Conservation (phyloP, 2,329 filamentous ascomycete genomes). For the Rhynchosporium secalis region DNA sequence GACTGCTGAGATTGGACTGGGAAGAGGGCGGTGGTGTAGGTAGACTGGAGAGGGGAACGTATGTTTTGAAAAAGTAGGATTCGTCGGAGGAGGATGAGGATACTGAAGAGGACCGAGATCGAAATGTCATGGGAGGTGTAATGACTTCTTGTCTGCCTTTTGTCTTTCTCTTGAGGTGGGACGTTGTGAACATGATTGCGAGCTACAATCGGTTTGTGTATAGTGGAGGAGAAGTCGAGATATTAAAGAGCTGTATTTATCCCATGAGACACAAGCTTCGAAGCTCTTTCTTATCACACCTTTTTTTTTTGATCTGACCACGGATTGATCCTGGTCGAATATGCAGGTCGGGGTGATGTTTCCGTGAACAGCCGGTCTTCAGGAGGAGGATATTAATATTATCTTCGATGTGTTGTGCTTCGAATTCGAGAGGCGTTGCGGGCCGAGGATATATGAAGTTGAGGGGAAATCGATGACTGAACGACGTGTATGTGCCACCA, state of each 20-base stretch:
- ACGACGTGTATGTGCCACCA: slow-evolving; percentile 14
- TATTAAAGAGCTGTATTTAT: slow-evolving; percentile 10
- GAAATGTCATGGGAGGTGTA: slow-evolving; percentile 31
- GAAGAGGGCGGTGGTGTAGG: slow-evolving; percentile 63
- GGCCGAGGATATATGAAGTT: slow-evolving; percentile 5
- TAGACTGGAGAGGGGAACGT: slow-evolving; percentile 66
- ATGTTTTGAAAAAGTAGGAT: slow-evolving; percentile 56
- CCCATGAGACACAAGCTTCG: background rate
- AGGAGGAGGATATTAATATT: background rate
- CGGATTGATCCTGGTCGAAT: slow-evolving; percentile 1
- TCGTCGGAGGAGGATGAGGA: slow-evolving; percentile 46
- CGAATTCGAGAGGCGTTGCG: slow-evolving; percentile 7
- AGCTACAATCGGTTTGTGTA: slow-evolving; percentile 6
- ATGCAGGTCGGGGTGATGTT: background rate
- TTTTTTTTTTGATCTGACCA: background rate
- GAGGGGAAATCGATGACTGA: slow-evolving; percentile 1
- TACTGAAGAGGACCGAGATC: slow-evolving; percentile 32
- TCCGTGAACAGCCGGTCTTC: background rate
- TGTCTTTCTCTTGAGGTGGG: slow-evolving; percentile 27
- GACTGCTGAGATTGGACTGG: slow-evolving; percentile 29
- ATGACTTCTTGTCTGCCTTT: slow-evolving; percentile 26
- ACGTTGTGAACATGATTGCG: slow-evolving; percentile 21
- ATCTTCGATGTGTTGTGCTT: slow-evolving; percentile 1
- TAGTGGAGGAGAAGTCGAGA: slow-evolving; percentile 5
- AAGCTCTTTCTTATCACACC: background rate